These are phyloP conservation scores for Hippophae gyantsensis DNA, from an alignment of 306 rosid genomes.

Conservation along the genomic window DNA sequence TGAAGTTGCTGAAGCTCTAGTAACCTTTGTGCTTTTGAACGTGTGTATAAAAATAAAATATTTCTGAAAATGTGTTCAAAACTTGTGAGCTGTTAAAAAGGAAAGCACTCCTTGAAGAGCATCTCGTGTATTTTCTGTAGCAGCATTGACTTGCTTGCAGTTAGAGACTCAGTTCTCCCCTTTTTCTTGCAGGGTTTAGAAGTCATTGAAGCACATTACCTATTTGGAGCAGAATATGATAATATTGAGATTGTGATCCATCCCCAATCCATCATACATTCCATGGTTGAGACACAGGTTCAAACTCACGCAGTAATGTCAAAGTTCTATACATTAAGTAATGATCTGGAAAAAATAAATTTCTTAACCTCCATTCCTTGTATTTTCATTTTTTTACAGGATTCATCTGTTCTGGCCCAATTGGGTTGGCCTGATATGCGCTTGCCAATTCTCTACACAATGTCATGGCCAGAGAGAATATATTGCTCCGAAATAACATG, in stretches of 20 bases:
- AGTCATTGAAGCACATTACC: constrained; percentile 97
- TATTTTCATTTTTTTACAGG: constrained; percentile 37
- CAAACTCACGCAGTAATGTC: background rate
- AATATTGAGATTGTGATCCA: constrained; percentile 84
- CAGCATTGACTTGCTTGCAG: constrained; percentile 12
- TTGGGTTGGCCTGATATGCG: constrained; percentile 99
- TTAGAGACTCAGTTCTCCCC: constrained; percentile 8
- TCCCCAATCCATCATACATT: constrained; percentile 93
- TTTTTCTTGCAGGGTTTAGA: constrained; percentile 65
- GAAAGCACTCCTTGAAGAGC: too few relatives aligned
- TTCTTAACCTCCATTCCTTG: too few relatives aligned
- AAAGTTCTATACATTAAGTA: too few relatives aligned
- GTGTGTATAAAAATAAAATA: too few relatives aligned
- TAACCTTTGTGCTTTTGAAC: too few relatives aligned
- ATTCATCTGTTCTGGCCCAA: constrained; percentile 92
- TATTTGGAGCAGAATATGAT: constrained; percentile 90
- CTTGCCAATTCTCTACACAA: constrained; percentile 88
- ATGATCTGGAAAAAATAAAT: too few relatives aligned
- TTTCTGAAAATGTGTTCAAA: too few relatives aligned
- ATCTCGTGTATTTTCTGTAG: constrained; percentile 7
- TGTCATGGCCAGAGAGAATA: constrained; percentile 96
- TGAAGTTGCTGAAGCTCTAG: too few relatives aligned
- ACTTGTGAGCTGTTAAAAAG: too few relatives aligned
- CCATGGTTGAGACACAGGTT: constrained; percentile 98
- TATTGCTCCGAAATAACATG: constrained; percentile 90